phyloP scores from a whole-genome alignment of 208 protist genomes.

The Acanthamoeba healyi region DNA sequence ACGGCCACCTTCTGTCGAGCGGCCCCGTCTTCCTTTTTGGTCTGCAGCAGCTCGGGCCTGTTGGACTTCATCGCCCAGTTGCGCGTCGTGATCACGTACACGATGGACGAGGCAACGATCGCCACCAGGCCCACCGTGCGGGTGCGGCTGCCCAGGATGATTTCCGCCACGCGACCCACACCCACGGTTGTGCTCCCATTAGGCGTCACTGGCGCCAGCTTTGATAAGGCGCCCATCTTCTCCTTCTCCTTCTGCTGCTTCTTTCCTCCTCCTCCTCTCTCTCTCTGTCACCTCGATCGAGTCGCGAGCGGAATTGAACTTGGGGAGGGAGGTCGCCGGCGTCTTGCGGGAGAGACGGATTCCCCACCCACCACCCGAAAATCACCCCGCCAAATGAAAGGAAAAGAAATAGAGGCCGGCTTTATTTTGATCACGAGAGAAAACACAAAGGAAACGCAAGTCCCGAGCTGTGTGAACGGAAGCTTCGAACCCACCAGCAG shows the following conservation, averaged over 20 bases:
- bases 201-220: constrained; percentile 26
- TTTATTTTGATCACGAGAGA: too few species aligned
- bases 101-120: background rate
- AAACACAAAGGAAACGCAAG: background rate
- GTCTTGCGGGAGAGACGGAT: background rate
- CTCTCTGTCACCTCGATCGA: too few species aligned
- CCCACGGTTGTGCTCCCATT: background rate
- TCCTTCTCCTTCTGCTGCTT: too few species aligned
- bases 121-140: background rate
- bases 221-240: constrained; percentile 17
- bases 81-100: constrained; percentile 40
- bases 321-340: too few species aligned
- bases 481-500: too few species aligned
- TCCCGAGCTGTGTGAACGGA: too few species aligned
- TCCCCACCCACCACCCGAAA: too few species aligned
- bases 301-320: background rate
- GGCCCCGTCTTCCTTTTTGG: constrained; percentile 30
- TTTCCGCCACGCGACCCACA: background rate
- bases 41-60: constrained; percentile 40
- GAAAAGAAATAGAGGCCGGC: background rate
- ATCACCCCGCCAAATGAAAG: too few species aligned
- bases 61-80: constrained; percentile 43
- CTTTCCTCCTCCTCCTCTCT: background rate
- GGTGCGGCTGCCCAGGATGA: background rate
- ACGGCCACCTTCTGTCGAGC: constrained; percentile 72